Evolutionary conservation across 345 rosid species (phyloP).

Genomic region (Chamaenerion angustifolium): DNA sequence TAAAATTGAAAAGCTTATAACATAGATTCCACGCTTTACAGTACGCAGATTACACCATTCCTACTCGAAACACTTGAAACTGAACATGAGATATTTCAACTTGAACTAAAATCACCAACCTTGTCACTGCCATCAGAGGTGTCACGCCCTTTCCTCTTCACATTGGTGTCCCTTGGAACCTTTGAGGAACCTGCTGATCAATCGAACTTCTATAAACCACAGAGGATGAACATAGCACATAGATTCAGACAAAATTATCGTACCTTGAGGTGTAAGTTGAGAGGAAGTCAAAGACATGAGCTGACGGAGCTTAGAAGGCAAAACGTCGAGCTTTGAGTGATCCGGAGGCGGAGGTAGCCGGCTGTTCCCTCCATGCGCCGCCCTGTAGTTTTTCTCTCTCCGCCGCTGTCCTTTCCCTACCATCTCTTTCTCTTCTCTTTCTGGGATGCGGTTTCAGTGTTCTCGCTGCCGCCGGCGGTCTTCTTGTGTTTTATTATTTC

Average conservation of each 20-base stretch:
- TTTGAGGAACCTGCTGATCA: conserved; percentile 13
- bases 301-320: conserved; percentile 72
- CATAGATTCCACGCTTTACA: no score
- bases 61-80: conserved; percentile 2
- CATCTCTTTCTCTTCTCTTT: conserved; percentile 23
- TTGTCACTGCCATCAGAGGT: background rate
- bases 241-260: background rate
- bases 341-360: conserved; percentile 87
- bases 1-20: no score
- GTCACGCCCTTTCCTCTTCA: background rate
- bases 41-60: no score
- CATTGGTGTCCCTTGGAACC: conserved; percentile 6
- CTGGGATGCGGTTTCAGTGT: background rate
- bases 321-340: conserved; percentile 44
- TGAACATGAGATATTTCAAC: background rate
- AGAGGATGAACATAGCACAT: background rate
- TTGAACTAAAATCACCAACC: background rate
- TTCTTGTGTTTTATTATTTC: no score
- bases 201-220: background rate
- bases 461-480: no score
- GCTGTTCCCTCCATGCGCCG: conserved; percentile 63
- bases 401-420: conserved; percentile 72
- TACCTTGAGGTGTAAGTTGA: conserved; percentile 1
- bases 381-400: conserved; percentile 72
- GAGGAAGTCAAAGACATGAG: conserved; percentile 47